Conservation (phyloP, 441 rosid genomes). For the Oxalis stricta region DNA sequence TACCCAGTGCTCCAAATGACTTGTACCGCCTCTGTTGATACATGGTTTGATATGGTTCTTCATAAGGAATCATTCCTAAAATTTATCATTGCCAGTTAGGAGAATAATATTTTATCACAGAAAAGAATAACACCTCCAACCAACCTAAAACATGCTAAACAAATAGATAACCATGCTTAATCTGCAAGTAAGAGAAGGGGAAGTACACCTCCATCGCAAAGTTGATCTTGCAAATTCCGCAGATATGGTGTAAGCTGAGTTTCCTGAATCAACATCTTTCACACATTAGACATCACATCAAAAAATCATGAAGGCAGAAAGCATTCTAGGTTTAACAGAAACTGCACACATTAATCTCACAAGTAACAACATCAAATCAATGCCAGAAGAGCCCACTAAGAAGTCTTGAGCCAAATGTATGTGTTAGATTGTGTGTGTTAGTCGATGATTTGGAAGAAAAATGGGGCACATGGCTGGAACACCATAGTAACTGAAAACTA, state of each 20-base stretch:
- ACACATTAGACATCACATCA: slow-evolving; percentile 5
- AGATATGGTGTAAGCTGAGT: slow-evolving; percentile 79
- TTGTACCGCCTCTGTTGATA: slow-evolving; percentile 92
- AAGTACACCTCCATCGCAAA: slow-evolving; percentile 81
- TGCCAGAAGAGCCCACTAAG: too few relatives aligned
- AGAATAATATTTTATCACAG: slow-evolving; percentile 8
- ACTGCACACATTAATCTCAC: too few relatives aligned
- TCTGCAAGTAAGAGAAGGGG: slow-evolving; percentile 4
- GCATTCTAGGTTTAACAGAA: too few relatives aligned
- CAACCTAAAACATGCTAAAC: too few relatives aligned
- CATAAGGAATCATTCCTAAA: slow-evolving; percentile 81
- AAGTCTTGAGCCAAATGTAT: too few relatives aligned
- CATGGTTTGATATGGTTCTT: slow-evolving; percentile 93
- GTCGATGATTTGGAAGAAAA: too few relatives aligned
- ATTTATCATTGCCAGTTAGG: slow-evolving; percentile 14
- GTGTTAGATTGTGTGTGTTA: too few relatives aligned
- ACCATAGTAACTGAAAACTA: slow-evolving; percentile 8
- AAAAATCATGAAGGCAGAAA: too few relatives aligned
- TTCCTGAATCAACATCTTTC: slow-evolving; percentile 61
- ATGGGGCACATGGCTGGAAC: neutral
- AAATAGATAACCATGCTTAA: slow-evolving; percentile 8
- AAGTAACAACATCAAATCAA: too few relatives aligned
- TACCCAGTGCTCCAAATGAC: slow-evolving; percentile 84
- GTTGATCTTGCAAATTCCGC: slow-evolving; percentile 96
- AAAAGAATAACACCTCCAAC: too few relatives aligned